Base-by-base conservation (phyloP, 2,329 filamentous ascomycete genomes). In the Nectriaceae sp. region DNA sequence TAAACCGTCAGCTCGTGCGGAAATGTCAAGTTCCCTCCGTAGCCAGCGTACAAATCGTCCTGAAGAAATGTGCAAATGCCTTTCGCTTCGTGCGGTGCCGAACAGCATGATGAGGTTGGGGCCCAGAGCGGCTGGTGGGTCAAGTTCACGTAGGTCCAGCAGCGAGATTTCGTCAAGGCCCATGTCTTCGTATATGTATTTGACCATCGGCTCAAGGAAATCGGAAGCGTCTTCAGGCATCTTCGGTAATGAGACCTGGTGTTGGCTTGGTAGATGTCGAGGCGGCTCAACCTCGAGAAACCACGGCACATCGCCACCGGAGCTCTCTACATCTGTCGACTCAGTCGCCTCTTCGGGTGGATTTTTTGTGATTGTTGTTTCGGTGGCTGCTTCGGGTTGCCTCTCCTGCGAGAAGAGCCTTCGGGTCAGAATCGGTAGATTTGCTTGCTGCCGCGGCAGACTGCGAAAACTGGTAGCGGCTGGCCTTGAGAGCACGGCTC, bases 91-190 rank as follows among this genome's bases (percentile, higher is more conserved):
- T 13, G 93, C 90, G 8, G 91, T 96, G 35, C 88, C 91, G 55
- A 99, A 84, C 22, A 99, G 72, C 94, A 97, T 97, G 45, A 99
- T 79, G 21, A 97, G 78, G 61, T 93, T 92, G 2, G 89, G 83
- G 2, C 94, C 94, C 2, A 99, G 79, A 0, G 92, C 92, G 1
- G 93, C 86, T 0, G 92, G 89, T 1, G 92, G 91, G 60, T 97
- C 89, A 42, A 97, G 78, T 31, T 82, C 74, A 47, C 94, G 89
- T 24, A 99, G 77, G 64, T 99, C 94, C 40, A 96, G 76, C 5
- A 99, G 71, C 1, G 78, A 78, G 40, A 99, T 75, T 47, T 91
- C 82, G 65, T 97, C 90, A 35, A 99, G 75, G 29, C 94, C 94
- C 57, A 96, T 83, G 22, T 96, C 89, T 50, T 92, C 82, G 5